These are phyloP conservation scores for Mimosa bimucronata DNA, from an alignment of 306 rosid species.

Conservation along the genomic window DNA sequence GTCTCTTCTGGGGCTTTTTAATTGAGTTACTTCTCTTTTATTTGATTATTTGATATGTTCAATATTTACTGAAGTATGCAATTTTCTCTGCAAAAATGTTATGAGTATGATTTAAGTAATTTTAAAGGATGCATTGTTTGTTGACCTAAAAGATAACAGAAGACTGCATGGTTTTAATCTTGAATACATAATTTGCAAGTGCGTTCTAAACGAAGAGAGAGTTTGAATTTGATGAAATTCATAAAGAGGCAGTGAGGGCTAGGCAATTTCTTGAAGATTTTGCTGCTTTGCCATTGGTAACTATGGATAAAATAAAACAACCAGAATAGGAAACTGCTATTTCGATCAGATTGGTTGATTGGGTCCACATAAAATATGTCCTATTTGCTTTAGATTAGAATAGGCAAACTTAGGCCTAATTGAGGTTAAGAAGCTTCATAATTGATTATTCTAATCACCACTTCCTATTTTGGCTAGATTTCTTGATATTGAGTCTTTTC, in stretches of 20 bases:
- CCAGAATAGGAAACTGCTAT: too few species aligned
- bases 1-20: not conserved
- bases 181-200: slow-evolving; percentile 47
- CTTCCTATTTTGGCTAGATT: too few species aligned
- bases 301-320: slow-evolving; percentile 76
- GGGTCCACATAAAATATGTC: too few species aligned
- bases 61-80: not conserved
- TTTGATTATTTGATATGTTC: slow-evolving; percentile 1
- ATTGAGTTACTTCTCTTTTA: slow-evolving; percentile 8
- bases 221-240: slow-evolving; percentile 60
- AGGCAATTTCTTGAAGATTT: slow-evolving; percentile 73
- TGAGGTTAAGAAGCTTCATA: too few species aligned
- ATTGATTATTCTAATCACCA: too few species aligned
- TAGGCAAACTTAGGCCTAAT: too few species aligned
- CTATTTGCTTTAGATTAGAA: too few species aligned
- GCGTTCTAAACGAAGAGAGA: slow-evolving; percentile 75
- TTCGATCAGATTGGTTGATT: too few species aligned
- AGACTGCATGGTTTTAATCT: slow-evolving; percentile 22
- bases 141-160: not conserved
- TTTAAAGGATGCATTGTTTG: slow-evolving; percentile 19
- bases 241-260: slow-evolving; percentile 75
- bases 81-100: not conserved
- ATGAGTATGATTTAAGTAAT: not conserved
- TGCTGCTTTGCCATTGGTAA: slow-evolving; percentile 68
- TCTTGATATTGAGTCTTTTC: too few species aligned